These are phyloP conservation scores for Alternaria sp. DNA, from an alignment of 2,329 filamentous ascomycete species.

Conservation along the genomic window DNA sequence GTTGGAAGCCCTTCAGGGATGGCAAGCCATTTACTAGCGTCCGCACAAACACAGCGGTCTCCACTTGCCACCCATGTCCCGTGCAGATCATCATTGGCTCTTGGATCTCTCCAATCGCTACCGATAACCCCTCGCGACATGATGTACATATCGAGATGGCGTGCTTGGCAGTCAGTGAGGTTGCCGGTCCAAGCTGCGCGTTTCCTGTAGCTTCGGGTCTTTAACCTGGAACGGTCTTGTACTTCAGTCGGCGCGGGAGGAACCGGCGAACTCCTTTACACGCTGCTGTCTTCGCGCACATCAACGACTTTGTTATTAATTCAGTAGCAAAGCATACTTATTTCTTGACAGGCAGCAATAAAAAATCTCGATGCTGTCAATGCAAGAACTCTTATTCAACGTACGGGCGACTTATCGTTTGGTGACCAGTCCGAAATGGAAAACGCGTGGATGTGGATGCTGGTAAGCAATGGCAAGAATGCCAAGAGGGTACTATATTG, in stretches of 20 bases:
- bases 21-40: background rate
- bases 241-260: background rate
- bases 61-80: background rate
- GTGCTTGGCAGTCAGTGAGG: background rate
- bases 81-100: constrained; percentile 2
- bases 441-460: background rate
- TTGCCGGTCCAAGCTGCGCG: background rate
- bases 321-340: background rate
- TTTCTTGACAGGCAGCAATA: background rate
- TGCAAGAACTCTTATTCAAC: background rate
- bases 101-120: background rate
- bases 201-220: background rate
- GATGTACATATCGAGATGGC: background rate
- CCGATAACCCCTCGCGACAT: background rate
- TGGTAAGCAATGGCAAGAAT: background rate
- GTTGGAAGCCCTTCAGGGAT: constrained; percentile 1
- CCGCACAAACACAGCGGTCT: constrained; percentile 2
- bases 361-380: background rate
- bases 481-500: background rate
- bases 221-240: background rate
- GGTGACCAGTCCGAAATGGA: background rate
- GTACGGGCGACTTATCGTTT: background rate
- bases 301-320: background rate
- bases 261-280: background rate
- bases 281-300: background rate